Evolutionary conservation across 1,284 basidiomycete species (phyloP).

Genomic region (Sanghuangporus sanghuang): DNA sequence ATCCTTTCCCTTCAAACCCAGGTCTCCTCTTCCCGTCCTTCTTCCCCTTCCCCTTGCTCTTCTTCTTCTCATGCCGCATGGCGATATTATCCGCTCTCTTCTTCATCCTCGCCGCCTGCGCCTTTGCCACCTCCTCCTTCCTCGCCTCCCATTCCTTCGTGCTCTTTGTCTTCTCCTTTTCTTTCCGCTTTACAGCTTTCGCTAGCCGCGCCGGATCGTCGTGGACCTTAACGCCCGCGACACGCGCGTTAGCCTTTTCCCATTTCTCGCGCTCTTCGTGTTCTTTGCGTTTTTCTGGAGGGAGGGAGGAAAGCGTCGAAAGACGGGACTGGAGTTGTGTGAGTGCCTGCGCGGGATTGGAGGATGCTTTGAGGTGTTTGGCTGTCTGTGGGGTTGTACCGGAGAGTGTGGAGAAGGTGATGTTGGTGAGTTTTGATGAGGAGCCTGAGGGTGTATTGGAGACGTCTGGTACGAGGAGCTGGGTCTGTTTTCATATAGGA

Average conservation of each 20-base stretch:
- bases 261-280: conserved; percentile 78
- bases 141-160: conserved; percentile 84
- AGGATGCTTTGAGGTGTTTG: conserved; percentile 60
- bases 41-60: conserved; percentile 58
- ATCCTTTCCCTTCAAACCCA: conserved; percentile 78
- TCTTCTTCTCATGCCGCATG: conserved; percentile 69
- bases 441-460: conserved; percentile 28
- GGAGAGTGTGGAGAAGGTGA: conserved; percentile 68
- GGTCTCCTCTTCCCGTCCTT: conserved; percentile 63
- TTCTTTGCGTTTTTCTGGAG: conserved; percentile 74
- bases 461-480: conserved; percentile 65
- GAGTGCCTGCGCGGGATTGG: conserved; percentile 82
- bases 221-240: conserved; percentile 82
- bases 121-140: conserved; percentile 67
- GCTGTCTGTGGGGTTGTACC: conserved; percentile 38
- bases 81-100: conserved; percentile 89
- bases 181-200: conserved; percentile 86
- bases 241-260: conserved; percentile 79
- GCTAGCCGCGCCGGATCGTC: conserved; percentile 81
- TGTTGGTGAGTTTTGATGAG: conserved; percentile 45
- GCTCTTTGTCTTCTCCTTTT: conserved; percentile 81
- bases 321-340: conserved; percentile 72
- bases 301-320: conserved; percentile 64
- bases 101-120: conserved; percentile 80
- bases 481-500: conserved; percentile 41